Percentiles rank a stretch among this genome's conserved stretches.
phyloP scores from a whole-genome alignment of 805 yeast genomes.

The Cyberlindnera nakhonratchasimensis region DNA sequence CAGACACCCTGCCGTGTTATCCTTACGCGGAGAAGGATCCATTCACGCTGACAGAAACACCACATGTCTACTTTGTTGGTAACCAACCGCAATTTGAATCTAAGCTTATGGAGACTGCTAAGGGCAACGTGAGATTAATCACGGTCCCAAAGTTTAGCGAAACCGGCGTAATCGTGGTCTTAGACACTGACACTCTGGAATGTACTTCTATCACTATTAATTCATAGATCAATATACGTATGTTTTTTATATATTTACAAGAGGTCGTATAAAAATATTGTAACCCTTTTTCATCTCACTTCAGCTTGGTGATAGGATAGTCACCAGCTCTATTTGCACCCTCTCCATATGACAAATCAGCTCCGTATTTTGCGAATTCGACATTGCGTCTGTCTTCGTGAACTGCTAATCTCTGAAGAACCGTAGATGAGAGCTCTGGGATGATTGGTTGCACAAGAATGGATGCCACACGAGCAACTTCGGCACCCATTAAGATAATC shows the following conservation, averaged over 20 bases:
- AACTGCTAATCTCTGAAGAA: slow-evolving; percentile 66
- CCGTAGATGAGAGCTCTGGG: slow-evolving; percentile 54
- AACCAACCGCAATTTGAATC: slow-evolving; percentile 68
- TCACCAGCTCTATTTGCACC: slow-evolving; percentile 51
- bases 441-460: slow-evolving; percentile 70
- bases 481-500: slow-evolving; percentile 63
- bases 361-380: slow-evolving; percentile 48
- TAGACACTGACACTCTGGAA: slow-evolving; percentile 56
- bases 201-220: slow-evolving; percentile 43
- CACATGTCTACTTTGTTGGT: slow-evolving; percentile 84
- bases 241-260: slow-evolving; percentile 9
- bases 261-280: too few species aligned
- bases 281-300: slow-evolving; percentile 7
- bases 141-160: slow-evolving; percentile 67
- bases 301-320: slow-evolving; percentile 41
- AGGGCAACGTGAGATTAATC: slow-evolving; percentile 48
- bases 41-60: slow-evolving; percentile 70
- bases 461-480: slow-evolving; percentile 62
- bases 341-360: slow-evolving; percentile 59
- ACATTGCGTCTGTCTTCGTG: slow-evolving; percentile 35
- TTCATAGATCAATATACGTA: slow-evolving; percentile 1
- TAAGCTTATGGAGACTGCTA: slow-evolving; percentile 35
- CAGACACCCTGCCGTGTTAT: slow-evolving; percentile 89
- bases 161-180: slow-evolving; percentile 61
- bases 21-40: slow-evolving; percentile 81